Percentiles rank a stretch among this genome's conserved stretches.
phyloP scores from a whole-genome alignment of 164 flowering plant genomes.

The Tetracentron sinense region DNA sequence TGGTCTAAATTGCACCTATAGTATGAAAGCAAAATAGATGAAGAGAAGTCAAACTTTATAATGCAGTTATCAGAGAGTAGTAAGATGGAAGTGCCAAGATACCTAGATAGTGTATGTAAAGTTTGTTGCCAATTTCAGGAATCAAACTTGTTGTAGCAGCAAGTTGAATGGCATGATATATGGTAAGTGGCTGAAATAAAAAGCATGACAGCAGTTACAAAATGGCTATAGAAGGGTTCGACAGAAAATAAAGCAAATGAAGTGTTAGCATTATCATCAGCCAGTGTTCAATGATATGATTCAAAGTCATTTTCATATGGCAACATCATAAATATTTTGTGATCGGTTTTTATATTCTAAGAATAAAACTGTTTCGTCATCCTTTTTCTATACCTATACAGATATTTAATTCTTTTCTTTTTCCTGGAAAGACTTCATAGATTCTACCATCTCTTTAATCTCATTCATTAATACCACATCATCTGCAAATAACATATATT shows the following conservation, averaged over 20 bases:
- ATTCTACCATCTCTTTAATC: no score
- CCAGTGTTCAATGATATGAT: not conserved
- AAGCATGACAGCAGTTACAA: not conserved
- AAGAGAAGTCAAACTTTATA: not conserved
- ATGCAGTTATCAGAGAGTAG: not conserved
- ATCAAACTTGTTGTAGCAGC: conserved; percentile 29
- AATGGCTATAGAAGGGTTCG: not conserved
- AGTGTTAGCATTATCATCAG: not conserved
- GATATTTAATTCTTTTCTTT: no score
- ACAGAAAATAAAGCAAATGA: not conserved
- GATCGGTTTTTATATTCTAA: not conserved
- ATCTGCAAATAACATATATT: no score
- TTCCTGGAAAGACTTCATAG: no score
- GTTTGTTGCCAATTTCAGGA: conserved; percentile 20
- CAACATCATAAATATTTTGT: no score
- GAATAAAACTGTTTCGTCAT: not conserved
- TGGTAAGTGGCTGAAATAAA: conserved; percentile 63
- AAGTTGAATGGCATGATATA: conserved; percentile 55
- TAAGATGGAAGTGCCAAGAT: conserved; percentile 4
- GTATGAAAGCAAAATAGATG: not conserved
- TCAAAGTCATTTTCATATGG: not conserved
- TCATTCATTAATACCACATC: no score
- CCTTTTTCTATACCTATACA: not conserved
- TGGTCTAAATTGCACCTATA: not conserved
- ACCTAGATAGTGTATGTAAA: conserved; percentile 78